Conservation (phyloP, 2,329 filamentous ascomycete species). For the Penicillium italicum region DNA sequence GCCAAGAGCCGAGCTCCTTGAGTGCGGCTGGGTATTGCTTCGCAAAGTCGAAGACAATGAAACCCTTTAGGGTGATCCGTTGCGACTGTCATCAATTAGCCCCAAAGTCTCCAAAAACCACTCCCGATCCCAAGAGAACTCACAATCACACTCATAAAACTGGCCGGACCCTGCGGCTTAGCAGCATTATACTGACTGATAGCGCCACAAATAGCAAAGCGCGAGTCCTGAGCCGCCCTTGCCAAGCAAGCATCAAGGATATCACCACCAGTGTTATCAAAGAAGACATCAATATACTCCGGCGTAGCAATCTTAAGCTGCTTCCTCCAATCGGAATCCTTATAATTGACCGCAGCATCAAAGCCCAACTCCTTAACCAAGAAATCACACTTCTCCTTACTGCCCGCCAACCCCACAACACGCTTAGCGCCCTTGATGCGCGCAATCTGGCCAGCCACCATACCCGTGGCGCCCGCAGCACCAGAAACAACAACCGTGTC, state of each 20-base stretch:
- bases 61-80: constrained; percentile 59
- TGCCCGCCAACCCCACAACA: constrained; percentile 64
- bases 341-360: constrained; percentile 67
- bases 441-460: constrained; percentile 72
- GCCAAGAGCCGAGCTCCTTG: constrained; percentile 62
- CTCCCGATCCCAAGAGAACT: constrained; percentile 14
- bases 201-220: constrained; percentile 68
- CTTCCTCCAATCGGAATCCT: constrained; percentile 57
- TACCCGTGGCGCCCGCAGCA: constrained; percentile 74
- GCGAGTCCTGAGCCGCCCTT: constrained; percentile 59
- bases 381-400: constrained; percentile 65
- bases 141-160: constrained; percentile 42
- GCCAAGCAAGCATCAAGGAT: constrained; percentile 64
- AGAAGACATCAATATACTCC: constrained; percentile 65
- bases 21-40: constrained; percentile 57
- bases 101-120: not conserved
- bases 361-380: constrained; percentile 63
- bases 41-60: constrained; percentile 68
- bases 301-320: constrained; percentile 60
- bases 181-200: constrained; percentile 67
- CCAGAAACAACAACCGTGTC: constrained; percentile 75
- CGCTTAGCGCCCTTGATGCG: constrained; percentile 64
- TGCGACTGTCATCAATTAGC: constrained; percentile 31
- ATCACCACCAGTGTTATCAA: constrained; percentile 70
- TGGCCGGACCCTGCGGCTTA: constrained; percentile 55